Base-by-base conservation (phyloP, 176 grass and related monocot species). In the Guadua angustifolia region DNA sequence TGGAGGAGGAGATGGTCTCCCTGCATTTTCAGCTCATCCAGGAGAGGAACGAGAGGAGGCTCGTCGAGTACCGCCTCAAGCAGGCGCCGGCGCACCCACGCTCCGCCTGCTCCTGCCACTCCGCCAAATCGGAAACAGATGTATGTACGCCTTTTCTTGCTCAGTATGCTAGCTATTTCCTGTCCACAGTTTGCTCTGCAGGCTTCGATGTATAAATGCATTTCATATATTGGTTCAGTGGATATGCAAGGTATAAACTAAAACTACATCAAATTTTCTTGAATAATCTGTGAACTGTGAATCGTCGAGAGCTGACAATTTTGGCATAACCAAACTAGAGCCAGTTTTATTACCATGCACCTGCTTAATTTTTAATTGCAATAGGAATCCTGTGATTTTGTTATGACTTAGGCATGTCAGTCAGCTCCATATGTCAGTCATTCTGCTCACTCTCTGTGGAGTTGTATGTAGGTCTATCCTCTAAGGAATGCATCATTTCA, bases 1-100 rank as follows among this genome's bases (percentile, higher is more conserved):
- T 98, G 29, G 95, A 98, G 88, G 93, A 98, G 80, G 92, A 95
- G 73, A 90, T 95, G 77, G 90, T 93, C 3, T 77, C 91, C 66
- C 89, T 98, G 65, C 93, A 98, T 77, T 92, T 95, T 89, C 89
- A 95, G 87, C 87, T 98, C 75, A 98, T 90, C 73, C 95, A 98
- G 88, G 95, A 98, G 90, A 88, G 93, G 70, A 95, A 98, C 85
- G 95, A 98, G 84, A 88, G 95, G 70, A 86, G 89, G 51, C 89
- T 98, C 83, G 80, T 90, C 32, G 90, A 95, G 87, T 95, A 98
- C 80, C 87, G 76, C 18, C 70, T 94, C 75, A 95, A 93, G 73
- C 86, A 98, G 56, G 45, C 63, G 29, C 88, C 56, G 69, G 52
- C 72, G 29, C 88, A 49, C 64, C 32, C 66, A 9, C 25, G 29